Evolutionary conservation across 1,139 yeast genomes (phyloP).

Genomic region (Nakaseomyces uthaithaninus): DNA sequence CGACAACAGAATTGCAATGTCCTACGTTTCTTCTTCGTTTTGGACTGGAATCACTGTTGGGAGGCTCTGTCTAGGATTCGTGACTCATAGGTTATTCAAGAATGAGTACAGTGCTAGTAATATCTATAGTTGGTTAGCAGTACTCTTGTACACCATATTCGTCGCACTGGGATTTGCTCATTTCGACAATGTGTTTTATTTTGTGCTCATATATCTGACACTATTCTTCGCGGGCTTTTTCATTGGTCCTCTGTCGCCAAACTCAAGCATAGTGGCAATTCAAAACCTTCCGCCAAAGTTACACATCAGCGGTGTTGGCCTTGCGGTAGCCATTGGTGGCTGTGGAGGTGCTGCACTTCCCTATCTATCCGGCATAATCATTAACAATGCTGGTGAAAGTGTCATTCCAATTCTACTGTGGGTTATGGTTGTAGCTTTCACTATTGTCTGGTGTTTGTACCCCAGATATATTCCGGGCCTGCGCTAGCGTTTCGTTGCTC

Average conservation of each 20-base stretch:
- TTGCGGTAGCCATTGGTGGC: slow-evolving; percentile 72
- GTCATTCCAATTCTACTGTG: slow-evolving; percentile 29
- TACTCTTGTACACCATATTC: slow-evolving; percentile 21
- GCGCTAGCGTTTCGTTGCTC: neutral
- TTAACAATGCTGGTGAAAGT: slow-evolving; percentile 26
- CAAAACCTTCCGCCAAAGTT: slow-evolving; percentile 52
- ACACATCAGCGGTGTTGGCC: slow-evolving; percentile 65
- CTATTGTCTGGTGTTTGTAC: slow-evolving; percentile 29
- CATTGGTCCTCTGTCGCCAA: slow-evolving; percentile 78
- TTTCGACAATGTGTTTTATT: slow-evolving; percentile 23
- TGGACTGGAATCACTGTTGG: slow-evolving; percentile 64
- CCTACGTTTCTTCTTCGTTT: slow-evolving; percentile 54
- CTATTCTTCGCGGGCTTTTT: slow-evolving; percentile 56
- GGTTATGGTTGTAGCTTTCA: slow-evolving; percentile 24
- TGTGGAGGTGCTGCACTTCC: slow-evolving; percentile 74
- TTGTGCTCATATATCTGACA: slow-evolving; percentile 21
- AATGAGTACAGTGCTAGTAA: slow-evolving; percentile 46
- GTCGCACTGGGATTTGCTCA: slow-evolving; percentile 19
- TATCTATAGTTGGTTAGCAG: slow-evolving; percentile 30
- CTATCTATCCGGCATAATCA: slow-evolving; percentile 46
- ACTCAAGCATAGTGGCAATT: slow-evolving; percentile 58
- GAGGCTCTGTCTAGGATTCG: slow-evolving; percentile 50
- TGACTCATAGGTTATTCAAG: slow-evolving; percentile 45
- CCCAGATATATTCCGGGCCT: slow-evolving; percentile 22
- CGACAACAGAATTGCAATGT: slow-evolving; percentile 40